Percentiles rank a stretch among this genome's conserved stretches.
Conservation (phyloP, 345 rosid genomes). For the Clausena lansium region DNA sequence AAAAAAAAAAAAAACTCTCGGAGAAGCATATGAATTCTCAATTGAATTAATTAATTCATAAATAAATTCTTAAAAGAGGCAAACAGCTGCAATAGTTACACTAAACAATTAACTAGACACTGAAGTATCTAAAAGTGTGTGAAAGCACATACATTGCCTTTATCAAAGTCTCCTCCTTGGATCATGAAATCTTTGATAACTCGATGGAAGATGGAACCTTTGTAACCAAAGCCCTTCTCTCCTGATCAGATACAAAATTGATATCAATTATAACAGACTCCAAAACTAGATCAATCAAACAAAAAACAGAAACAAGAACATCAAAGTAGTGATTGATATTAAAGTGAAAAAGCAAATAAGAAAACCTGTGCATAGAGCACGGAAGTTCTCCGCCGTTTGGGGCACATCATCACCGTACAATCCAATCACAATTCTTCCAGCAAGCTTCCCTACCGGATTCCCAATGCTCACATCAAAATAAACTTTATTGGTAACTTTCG, state of each 20-base stretch:
- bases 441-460: constrained; percentile 83
- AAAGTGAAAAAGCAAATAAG: background rate
- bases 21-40: background rate
- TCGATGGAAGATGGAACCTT: constrained; percentile 78
- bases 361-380: constrained; percentile 92
- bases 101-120: background rate
- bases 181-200: constrained; percentile 97
- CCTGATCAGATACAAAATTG: constrained; percentile 43
- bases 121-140: background rate
- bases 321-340: background rate
- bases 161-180: constrained; percentile 98
- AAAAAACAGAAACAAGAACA: background rate
- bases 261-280: constrained; percentile 1
- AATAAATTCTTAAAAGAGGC: background rate
- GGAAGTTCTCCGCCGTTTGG: constrained; percentile 90
- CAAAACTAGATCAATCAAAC: background rate
- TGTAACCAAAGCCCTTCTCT: constrained; percentile 96
- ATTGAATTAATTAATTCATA: background rate
- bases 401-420: constrained; percentile 95
- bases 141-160: constrained; percentile 78
- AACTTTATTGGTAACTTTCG: constrained; percentile 87
- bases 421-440: constrained; percentile 88
- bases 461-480: constrained; percentile 93
- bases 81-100: background rate
- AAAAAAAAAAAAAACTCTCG: background rate